These are phyloP conservation scores for Aspergillus egyptiacus DNA, from an alignment of 495 filamentous ascomycete genomes.

Conservation along the genomic window DNA sequence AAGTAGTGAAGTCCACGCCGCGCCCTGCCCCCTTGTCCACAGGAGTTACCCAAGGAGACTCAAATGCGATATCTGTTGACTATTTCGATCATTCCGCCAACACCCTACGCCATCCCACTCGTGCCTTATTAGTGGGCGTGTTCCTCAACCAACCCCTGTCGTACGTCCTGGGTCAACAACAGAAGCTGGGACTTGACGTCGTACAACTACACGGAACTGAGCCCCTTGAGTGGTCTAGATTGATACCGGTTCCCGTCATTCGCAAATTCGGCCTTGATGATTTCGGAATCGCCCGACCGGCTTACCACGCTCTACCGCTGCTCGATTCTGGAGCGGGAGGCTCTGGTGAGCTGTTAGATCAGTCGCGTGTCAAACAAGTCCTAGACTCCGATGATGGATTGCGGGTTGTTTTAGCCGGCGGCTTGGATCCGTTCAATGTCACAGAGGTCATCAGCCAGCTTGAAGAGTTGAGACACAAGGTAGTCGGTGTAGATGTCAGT, in stretches of 20 bases:
- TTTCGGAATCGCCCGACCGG: slow-evolving; percentile 60
- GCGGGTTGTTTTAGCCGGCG: slow-evolving; percentile 74
- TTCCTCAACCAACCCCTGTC: slow-evolving; percentile 86
- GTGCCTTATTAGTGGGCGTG: slow-evolving; percentile 83
- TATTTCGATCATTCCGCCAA: slow-evolving; percentile 58
- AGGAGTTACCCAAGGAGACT: slow-evolving; percentile 12
- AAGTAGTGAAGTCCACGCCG: slow-evolving; percentile 59
- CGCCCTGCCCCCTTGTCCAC: slow-evolving; percentile 42
- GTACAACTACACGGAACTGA: slow-evolving; percentile 91
- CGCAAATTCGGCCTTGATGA: slow-evolving; percentile 71
- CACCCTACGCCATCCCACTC: slow-evolving; percentile 47
- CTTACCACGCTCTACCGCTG: slow-evolving; percentile 77
- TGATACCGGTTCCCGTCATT: slow-evolving; percentile 88
- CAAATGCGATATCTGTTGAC: slow-evolving; percentile 41
- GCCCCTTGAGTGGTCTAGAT: slow-evolving; percentile 80
- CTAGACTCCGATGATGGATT: slow-evolving; percentile 59
- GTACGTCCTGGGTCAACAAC: slow-evolving; percentile 71
- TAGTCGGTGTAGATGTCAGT: slow-evolving; percentile 86
- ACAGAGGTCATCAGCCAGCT: slow-evolving; percentile 51
- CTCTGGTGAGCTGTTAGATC: slow-evolving; percentile 69
- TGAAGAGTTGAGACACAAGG: slow-evolving; percentile 48
- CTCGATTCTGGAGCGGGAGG: slow-evolving; percentile 82
- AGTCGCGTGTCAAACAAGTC: slow-evolving; percentile 53
- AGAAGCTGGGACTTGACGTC: slow-evolving; percentile 73
- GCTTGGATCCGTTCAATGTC: slow-evolving; percentile 72